Evolutionary conservation across 805 yeast genomes (phyloP), one percentile per base, ranked within the genome.

Genomic region (Hermanozyma aechmeae): DNA sequence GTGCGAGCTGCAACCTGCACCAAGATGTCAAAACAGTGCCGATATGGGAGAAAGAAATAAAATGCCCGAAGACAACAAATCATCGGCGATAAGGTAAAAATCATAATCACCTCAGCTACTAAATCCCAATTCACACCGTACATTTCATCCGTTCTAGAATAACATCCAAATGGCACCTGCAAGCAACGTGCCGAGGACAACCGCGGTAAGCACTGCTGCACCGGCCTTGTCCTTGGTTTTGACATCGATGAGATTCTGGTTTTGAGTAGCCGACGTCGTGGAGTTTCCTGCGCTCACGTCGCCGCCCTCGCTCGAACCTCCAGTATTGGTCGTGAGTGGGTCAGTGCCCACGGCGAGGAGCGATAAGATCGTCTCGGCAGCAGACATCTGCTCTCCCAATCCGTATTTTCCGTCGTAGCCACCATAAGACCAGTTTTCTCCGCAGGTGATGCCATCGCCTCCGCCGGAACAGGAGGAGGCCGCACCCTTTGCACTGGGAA

Each of bases 81-180:
- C n/a, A n/a, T n/a, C n/a, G n/a, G n/a, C n/a, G n/a, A n/a, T n/a
- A n/a, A n/a, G n/a, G n/a, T n/a, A n/a, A n/a, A n/a, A n/a, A n/a
- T n/a, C n/a, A n/a, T n/a, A n/a, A n/a, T n/a, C n/a, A n/a, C n/a
- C n/a, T n/a, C n/a, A n/a, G n/a, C n/a, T n/a, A n/a, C n/a, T n/a
- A n/a, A n/a, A n/a, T n/a, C n/a, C n/a, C n/a, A n/a, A n/a, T n/a
- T n/a, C n/a, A n/a, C n/a, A n/a, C n/a, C n/a, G n/a, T n/a, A n/a
- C n/a, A n/a, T n/a, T n/a, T n/a, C n/a, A n/a, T n/a, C n/a, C n/a
- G 24, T 14, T 12, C 41, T 52, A 73, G 30, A 73, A 50, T 28
- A 76, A 48, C 87, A 89, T 79, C 96, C 97, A 86, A 19, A 76
- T 61, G 18, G 81, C 68, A 15, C 86, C 75, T 21, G 77, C 84